Evolutionary conservation across 2,329 filamentous ascomycete species (phyloP), one percentile per base, ranked within the genome.

Genomic region (Aspergillus piperis): DNA sequence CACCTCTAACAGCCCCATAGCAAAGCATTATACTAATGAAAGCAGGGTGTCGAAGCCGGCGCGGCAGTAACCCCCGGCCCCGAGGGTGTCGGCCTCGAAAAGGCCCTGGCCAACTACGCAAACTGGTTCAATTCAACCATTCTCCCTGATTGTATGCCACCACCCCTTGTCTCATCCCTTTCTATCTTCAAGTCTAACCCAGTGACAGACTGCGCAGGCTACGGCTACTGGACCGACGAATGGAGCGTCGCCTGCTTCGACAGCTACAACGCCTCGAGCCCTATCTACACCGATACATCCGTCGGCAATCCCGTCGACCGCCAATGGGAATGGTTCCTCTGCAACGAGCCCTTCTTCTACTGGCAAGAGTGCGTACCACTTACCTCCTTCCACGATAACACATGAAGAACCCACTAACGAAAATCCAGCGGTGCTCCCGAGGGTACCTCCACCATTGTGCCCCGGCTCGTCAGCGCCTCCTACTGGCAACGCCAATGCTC

Each of bases 331-430:
- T 88, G 86, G 85, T 80, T 87, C 72, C 77, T 81, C 1, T 88
- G 86, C 77, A 88, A 88, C 68, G 84, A 88, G 70, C 85, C 86
- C n/a, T 82, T 85, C 59, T 82, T 76, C 58, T 85, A 81, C 71
- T 87, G 81, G 80, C 83, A 86, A 69, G 80, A 81, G 75, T 81
- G 70, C 66, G 79, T 58, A 48, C 25, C 21, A 3, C 21, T 27
- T 10, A 8, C 5, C 3, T 6, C 10, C 7, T 44, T 13, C 8
- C 41, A 19, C 13, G 41, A 23, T 23, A 13, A 5, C 41, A 23
- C 17, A 23, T 5, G 30, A 39, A 53, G 8, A 13, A 39, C 17
- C 15, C 10, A 54, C 52, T 54, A 11, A 54, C 8, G 13, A 19
- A 5, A 2, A 13, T 17, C n/a, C 2, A 55, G 53, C 15, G 82